phyloP scores from a whole-genome alignment of 164 flowering plant genomes.

The Magnolia sinica region DNA sequence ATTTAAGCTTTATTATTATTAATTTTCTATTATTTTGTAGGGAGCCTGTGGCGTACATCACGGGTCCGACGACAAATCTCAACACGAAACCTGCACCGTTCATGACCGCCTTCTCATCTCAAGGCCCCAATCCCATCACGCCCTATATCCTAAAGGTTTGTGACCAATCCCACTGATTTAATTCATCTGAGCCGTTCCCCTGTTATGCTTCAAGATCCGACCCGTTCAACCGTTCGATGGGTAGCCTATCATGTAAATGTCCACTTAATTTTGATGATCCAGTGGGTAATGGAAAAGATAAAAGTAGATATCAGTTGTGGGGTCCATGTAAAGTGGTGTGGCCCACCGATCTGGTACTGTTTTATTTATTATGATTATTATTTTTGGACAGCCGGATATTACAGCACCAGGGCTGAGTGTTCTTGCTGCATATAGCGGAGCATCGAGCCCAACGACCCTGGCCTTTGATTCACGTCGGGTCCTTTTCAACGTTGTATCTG shows the following conservation, averaged over 20 bases:
- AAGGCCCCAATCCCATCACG: conserved; percentile 58
- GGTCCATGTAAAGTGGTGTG: no score
- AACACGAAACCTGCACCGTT: conserved; percentile 61
- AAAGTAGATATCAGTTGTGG: neutral
- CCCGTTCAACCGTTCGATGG: neutral
- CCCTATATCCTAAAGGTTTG: conserved; percentile 81
- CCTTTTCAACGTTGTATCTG: conserved; percentile 46
- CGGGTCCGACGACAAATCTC: conserved; percentile 32
- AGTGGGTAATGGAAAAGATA: neutral
- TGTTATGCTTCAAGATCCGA: neutral
- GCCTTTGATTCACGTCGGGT: conserved; percentile 41
- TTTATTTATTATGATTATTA: neutral
- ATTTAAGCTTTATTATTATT: neutral
- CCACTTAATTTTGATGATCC: neutral
- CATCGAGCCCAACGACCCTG: conserved; percentile 48
- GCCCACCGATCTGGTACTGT: no score
- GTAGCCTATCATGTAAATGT: no score
- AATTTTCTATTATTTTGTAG: conserved; percentile 21
- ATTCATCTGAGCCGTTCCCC: neutral
- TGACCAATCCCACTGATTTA: neutral
- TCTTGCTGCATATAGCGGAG: conserved; percentile 66
- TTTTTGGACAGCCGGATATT: conserved; percentile 59
- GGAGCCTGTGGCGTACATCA: conserved; percentile 48
- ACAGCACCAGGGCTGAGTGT: conserved; percentile 78
- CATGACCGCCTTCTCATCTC: conserved; percentile 81